These are phyloP conservation scores for Alternaria sp. DNA, from an alignment of 2,329 filamentous ascomycete species.

Conservation along the genomic window DNA sequence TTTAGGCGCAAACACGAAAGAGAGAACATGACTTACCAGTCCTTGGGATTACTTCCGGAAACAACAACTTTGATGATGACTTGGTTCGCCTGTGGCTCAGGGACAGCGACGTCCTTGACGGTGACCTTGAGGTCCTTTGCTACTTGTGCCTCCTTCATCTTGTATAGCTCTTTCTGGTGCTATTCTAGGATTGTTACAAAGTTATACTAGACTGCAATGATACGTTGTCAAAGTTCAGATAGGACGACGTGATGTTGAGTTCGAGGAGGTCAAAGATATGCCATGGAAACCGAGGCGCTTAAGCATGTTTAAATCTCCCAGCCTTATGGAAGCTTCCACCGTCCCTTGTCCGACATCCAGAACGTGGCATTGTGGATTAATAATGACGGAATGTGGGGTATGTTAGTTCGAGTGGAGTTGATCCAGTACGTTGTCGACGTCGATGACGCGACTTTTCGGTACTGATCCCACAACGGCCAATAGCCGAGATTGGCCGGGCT, in stretches of 20 bases:
- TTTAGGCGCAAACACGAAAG: not conserved
- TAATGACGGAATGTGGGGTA: conserved; percentile 1
- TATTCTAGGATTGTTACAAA: not conserved
- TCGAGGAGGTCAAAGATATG: not conserved
- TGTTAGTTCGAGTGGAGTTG: conserved; percentile 1
- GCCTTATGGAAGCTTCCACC: not conserved
- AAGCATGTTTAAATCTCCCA: not conserved
- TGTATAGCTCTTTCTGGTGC: conserved; percentile 6
- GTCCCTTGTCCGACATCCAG: not conserved
- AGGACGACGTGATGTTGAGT: not conserved
- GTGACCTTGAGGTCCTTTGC: conserved; percentile 43
- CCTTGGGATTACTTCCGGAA: conserved; percentile 57
- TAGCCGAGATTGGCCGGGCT: conserved; percentile 1
- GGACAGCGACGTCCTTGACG: conserved; percentile 50
- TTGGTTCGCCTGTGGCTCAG: conserved; percentile 44
- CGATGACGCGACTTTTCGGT: conserved; percentile 3
- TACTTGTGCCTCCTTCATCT: conserved; percentile 56
- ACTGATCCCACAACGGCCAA: not conserved
- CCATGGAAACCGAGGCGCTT: not conserved
- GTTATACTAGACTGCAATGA: not conserved
- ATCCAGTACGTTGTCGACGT: not conserved
- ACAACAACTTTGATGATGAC: conserved; percentile 53
- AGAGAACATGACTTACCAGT: conserved; percentile 52
- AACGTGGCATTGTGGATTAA: not conserved
- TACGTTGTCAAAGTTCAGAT: not conserved